phyloP scores from a whole-genome alignment of 805 yeast genomes.

The Nakazawaea ambrosiae region DNA sequence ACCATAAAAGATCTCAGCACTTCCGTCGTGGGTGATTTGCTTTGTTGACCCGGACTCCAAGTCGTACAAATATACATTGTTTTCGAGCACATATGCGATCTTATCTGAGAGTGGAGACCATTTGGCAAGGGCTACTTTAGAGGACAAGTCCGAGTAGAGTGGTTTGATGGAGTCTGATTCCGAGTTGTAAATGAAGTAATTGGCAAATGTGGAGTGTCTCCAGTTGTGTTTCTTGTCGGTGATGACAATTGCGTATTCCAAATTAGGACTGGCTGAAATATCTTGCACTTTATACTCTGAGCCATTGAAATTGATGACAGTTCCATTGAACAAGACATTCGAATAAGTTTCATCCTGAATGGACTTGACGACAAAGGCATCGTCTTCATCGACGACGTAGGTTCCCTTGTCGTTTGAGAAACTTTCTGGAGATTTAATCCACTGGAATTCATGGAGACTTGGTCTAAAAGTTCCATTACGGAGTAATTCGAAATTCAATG shows the following conservation, averaged over 20 bases:
- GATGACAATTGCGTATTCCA: conserved; percentile 48
- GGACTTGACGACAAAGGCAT: conserved; percentile 50
- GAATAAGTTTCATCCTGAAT: conserved; percentile 37
- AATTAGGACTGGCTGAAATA: conserved; percentile 61
- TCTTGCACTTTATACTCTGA: conserved; percentile 39
- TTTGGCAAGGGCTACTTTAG: conserved; percentile 36
- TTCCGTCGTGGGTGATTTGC: conserved; percentile 67
- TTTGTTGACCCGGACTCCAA: conserved; percentile 20
- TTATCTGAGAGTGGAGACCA: conserved; percentile 72
- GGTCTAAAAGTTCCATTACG: conserved; percentile 57
- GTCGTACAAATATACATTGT: conserved; percentile 59
- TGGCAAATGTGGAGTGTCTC: conserved; percentile 42
- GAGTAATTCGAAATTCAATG: conserved; percentile 29
- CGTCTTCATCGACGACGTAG: conserved; percentile 43
- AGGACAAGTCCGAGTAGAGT: conserved; percentile 20
- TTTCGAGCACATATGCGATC: conserved; percentile 60
- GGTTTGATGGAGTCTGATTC: conserved; percentile 16
- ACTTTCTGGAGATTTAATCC: conserved; percentile 54
- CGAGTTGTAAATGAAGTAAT: conserved; percentile 10
- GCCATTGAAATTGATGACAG: conserved; percentile 33
- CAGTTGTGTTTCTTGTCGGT: conserved; percentile 56
- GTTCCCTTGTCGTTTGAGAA: conserved; percentile 55
- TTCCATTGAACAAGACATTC: conserved; percentile 42
- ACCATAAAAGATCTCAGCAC: conserved; percentile 68
- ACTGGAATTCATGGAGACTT: conserved; percentile 48